Conservation (phyloP, 2,329 filamentous ascomycete species). For the Anthostomella pinea region DNA sequence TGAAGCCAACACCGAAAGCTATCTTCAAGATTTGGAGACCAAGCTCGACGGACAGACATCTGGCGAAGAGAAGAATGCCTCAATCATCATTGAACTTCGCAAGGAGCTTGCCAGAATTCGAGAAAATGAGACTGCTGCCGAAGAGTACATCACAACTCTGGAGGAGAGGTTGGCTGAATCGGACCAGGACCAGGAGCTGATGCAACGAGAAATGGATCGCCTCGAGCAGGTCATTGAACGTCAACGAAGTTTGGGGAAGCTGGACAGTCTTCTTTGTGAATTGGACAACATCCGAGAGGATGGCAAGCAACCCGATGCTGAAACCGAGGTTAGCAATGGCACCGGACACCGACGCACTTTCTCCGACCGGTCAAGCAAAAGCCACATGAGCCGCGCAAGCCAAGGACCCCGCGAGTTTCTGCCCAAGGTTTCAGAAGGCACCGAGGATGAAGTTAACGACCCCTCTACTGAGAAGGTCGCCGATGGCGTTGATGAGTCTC, state of each 20-base stretch:
- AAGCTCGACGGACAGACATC: slow-evolving; percentile 88
- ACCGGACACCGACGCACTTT: slow-evolving; percentile 43
- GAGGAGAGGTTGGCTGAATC: slow-evolving; percentile 94
- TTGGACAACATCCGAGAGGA: slow-evolving; percentile 74
- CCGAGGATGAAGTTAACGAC: slow-evolving; percentile 30
- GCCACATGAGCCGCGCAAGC: slow-evolving; percentile 52
- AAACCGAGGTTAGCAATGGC: slow-evolving; percentile 37
- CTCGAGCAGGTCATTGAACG: slow-evolving; percentile 94
- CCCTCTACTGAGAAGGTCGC: slow-evolving; percentile 12
- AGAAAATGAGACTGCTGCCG: slow-evolving; percentile 85
- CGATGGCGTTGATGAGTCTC: slow-evolving; percentile 6
- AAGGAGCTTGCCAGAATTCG: slow-evolving; percentile 86
- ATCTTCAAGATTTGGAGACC: slow-evolving; percentile 85
- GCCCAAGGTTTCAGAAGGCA: slow-evolving; percentile 47
- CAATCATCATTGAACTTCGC: slow-evolving; percentile 79
- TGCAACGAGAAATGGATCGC: slow-evolving; percentile 94
- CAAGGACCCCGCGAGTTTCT: slow-evolving; percentile 52
- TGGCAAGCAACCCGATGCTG: slow-evolving; percentile 40
- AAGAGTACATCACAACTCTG: slow-evolving; percentile 95
- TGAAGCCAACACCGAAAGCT: slow-evolving; percentile 86
- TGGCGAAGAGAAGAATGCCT: slow-evolving; percentile 88
- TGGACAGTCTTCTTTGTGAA: slow-evolving; percentile 89
- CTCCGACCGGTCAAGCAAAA: slow-evolving; percentile 53
- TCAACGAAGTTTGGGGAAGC: slow-evolving; percentile 88
- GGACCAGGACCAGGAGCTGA: slow-evolving; percentile 91